Base-by-base conservation (phyloP, 805 yeast genomes). In the Pichia gijzeniarum region DNA sequence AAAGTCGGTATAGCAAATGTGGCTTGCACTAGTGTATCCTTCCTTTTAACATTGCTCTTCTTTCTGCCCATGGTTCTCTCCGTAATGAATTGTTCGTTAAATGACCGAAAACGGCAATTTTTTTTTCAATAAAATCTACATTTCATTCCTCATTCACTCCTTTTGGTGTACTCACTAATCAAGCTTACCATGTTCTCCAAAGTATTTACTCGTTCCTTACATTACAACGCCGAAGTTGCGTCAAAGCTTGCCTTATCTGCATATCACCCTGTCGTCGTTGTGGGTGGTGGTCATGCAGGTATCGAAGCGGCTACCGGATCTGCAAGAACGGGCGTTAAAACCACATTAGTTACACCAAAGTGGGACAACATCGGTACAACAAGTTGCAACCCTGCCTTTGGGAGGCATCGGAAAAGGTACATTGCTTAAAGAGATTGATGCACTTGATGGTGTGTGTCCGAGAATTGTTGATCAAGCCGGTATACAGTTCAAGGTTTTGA, bases 341-440 rank as follows among this genome's bases (percentile, higher is more conserved):
- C 95, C 0, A 68, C 81, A 2, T 68, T 93, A 22, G 71, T 93
- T 2, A 90, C 99, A 0, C 98, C 96, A 1, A 74, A 71, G 38
- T 58, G 79, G 30, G 60, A 70, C 25, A 85, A 87, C 58, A 80
- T 93, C 13, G 99, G 99, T 0, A 85, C 95, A 0, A 93, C 97
- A 18, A 88, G 96, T 1, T 93, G 99, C 63, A 93, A 93, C 61
- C 99, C 99, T 9, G 66, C 89, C 86, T 36, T 86, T 89, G 83
- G 99, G 99, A 32, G 99, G 99, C 50, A 90, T 93, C 45, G 99
- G 99, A 1, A 93, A 93, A 59, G 99, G 99, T 14, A 91, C 96
- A 0, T 67, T 93, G 35, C 67, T 93, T 33, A 76, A 87, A 53
- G 99, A 93, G 65, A 88, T 93, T 13, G 99, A 93, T 69, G 98